Evolutionary conservation across 345 rosid genomes (phyloP).

Genomic region (Clausena lansium): DNA sequence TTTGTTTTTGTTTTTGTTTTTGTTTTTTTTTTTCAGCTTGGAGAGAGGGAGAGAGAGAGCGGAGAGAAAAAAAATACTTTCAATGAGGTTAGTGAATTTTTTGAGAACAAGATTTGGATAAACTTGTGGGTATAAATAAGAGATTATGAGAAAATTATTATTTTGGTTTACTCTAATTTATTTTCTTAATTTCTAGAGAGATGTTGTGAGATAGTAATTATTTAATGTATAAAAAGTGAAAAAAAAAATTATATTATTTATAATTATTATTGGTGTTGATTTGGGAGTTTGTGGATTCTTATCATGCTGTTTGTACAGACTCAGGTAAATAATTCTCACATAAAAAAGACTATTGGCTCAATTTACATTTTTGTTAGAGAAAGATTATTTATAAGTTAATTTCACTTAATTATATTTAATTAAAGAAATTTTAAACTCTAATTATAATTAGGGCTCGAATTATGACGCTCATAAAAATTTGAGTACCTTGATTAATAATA

Average conservation of each 20-base stretch:
- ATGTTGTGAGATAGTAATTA: too few species aligned
- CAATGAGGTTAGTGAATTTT: background rate
- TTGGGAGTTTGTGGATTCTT: background rate
- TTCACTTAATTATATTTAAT: too few species aligned
- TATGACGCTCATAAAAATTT: too few species aligned
- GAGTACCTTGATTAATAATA: too few species aligned
- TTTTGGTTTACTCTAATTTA: background rate
- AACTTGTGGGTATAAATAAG: background rate
- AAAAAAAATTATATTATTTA: background rate
- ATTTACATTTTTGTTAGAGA: too few species aligned
- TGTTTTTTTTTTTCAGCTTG: background rate
- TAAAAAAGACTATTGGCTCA: too few species aligned
- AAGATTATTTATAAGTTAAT: too few species aligned
- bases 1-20: background rate
- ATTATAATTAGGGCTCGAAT: too few species aligned
- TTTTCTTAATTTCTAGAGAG: background rate
- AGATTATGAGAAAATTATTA: background rate
- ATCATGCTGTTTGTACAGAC: too few species aligned
- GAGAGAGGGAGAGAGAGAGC: background rate
- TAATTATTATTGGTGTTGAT: background rate
- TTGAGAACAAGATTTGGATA: constrained; percentile 5
- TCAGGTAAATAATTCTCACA: too few species aligned
- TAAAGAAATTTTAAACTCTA: too few species aligned
- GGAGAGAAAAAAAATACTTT: background rate
- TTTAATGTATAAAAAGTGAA: background rate